Percentiles rank a stretch among this genome's conserved stretches.
Conservation (phyloP, 1,139 yeast genomes). For the Nakaseomyces glabratus region DNA sequence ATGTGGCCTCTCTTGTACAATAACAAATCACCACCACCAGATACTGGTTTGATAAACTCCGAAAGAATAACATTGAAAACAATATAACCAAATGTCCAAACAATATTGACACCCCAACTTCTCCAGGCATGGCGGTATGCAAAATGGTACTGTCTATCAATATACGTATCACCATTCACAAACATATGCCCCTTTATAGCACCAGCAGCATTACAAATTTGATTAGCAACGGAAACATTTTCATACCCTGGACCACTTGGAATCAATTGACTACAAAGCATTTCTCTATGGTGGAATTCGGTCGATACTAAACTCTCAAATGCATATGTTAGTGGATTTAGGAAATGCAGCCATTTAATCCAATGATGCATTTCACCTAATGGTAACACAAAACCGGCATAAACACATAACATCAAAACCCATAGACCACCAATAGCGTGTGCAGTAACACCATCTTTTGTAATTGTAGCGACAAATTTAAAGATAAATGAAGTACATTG, state of each 20-base stretch:
- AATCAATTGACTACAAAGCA: constrained; percentile 40
- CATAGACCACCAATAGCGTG: constrained; percentile 53
- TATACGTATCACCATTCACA: constrained; percentile 44
- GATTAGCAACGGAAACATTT: constrained; percentile 33
- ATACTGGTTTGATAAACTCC: constrained; percentile 44
- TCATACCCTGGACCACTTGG: constrained; percentile 50
- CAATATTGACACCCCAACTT: constrained; percentile 52
- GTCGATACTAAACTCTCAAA: constrained; percentile 51
- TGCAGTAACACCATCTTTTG: constrained; percentile 49
- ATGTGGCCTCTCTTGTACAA: constrained; percentile 47
- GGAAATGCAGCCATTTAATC: constrained; percentile 53
- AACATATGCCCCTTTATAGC: constrained; percentile 37
- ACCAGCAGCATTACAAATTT: constrained; percentile 43
- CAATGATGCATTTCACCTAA: constrained; percentile 51
- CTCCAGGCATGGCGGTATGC: constrained; percentile 53
- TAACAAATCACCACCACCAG: constrained; percentile 51
- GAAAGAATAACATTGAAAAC: constrained; percentile 39
- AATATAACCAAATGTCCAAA: constrained; percentile 45
- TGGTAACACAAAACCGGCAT: constrained; percentile 54
- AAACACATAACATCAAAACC: constrained; percentile 45
- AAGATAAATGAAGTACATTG: constrained; percentile 50
- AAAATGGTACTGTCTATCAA: constrained; percentile 35
- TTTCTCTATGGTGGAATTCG: constrained; percentile 45
- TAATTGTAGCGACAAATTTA: constrained; percentile 50
- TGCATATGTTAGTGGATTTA: constrained; percentile 49